Evolutionary conservation across 1,284 basidiomycete species (phyloP), one percentile per base, ranked within the genome.

Genomic region (Sanghuangporus baumii): DNA sequence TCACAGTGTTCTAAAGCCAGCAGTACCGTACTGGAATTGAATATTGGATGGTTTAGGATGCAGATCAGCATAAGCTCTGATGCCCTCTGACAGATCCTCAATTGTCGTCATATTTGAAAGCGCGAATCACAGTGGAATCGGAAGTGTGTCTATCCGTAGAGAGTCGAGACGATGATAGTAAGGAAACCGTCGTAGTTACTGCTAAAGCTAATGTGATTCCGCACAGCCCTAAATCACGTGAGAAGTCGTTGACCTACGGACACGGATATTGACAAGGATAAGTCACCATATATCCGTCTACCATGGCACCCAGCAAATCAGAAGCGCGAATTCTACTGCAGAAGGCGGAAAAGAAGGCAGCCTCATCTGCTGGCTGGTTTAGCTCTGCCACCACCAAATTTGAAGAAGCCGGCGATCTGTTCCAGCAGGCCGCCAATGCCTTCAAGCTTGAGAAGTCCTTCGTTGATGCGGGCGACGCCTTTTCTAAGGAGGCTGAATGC

Each of bases 381-480:
- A 86, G 87, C 47, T 92, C 89, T 5, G 80, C 85, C 0, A 81
- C 84, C 37, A 80, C 88, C 63, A 96, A 94, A 74, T 96, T 80
- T 70, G 93, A 98, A 75, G 95, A 98, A 74, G 94, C 95, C 2
- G 93, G 93, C 54, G 96, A 98, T 77, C 82, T 97, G 26, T 98
- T 91, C 76, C 91, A 93, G 71, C 90, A 96, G 74, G 94, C 96
- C 12, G 96, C 93, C 51, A 98, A 98, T 77, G 82, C 90, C 48
- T 98, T 94, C 85, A 97, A 98, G 80, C 82, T 98, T 66, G 94
- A 97, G 73, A 94, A 94, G 73, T 81, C 86, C 61, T 97, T 95
- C 81, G 91, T 88, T 71, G 91, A 94, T 68, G 92, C 92, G 0
- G 96, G 96, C 3, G 89, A 94, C 75, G 85, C 91, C 11, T 94